A percentile compares a stretch with the other conserved stretches of the same genome.
These are phyloP conservation scores for Panellus pusillus DNA, from an alignment of 768 basidiomycete genomes.

Conservation along the genomic window DNA sequence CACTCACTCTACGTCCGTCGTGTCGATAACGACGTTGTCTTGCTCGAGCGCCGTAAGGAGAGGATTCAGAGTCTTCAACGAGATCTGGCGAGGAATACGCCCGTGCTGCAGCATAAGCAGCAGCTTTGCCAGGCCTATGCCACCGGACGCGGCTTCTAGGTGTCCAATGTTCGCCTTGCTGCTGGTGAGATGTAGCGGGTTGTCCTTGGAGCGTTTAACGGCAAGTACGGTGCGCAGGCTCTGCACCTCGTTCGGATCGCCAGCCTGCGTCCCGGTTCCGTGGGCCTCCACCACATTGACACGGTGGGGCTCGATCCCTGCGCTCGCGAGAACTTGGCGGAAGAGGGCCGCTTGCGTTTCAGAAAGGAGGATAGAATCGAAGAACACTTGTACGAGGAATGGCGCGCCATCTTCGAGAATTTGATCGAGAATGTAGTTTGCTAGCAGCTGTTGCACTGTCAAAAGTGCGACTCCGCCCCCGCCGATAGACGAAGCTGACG, in stretches of 20 bases:
- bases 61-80: constrained; percentile 56
- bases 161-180: constrained; percentile 78
- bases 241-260: constrained; percentile 65
- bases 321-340: constrained; percentile 41
- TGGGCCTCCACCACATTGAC: constrained; percentile 73
- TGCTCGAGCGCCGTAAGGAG: constrained; percentile 45
- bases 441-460: constrained; percentile 15
- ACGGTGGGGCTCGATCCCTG: constrained; percentile 44
- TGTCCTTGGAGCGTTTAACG: constrained; percentile 36
- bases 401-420: constrained; percentile 24
- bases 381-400: constrained; percentile 17
- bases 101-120: constrained; percentile 63
- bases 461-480: too few relatives aligned
- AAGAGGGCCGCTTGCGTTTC: constrained; percentile 62
- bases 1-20: constrained; percentile 40
- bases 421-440: constrained; percentile 16
- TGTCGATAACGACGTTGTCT: constrained; percentile 53
- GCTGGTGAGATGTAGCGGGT: constrained; percentile 67
- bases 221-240: constrained; percentile 60
- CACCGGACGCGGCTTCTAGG: constrained; percentile 73
- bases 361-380: not conserved
- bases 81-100: constrained; percentile 61
- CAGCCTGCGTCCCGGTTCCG: constrained; percentile 72
- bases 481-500: not conserved
- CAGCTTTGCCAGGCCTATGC: constrained; percentile 68